A percentile compares a stretch with the other conserved stretches of the same genome.
Evolutionary conservation across 2,329 filamentous ascomycete species (phyloP).

Genomic region (Pseudogymnoascus sp.): DNA sequence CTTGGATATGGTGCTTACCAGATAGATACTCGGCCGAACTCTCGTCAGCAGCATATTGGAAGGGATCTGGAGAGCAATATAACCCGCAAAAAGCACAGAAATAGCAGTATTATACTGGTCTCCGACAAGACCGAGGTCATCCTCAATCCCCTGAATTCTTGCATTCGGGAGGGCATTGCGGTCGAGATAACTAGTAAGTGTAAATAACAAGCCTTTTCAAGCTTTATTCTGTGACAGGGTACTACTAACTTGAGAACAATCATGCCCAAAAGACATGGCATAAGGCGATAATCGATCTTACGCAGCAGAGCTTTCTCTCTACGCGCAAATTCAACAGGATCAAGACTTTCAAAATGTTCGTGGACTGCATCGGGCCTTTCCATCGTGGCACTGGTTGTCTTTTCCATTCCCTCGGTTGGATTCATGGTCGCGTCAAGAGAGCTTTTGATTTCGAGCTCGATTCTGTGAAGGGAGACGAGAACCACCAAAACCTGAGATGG

Average conservation of each 20-base stretch:
- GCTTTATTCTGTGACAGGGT: background rate
- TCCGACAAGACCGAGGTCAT: slow-evolving; percentile 30
- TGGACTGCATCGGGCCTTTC: background rate
- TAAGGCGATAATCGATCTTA: slow-evolving; percentile 18
- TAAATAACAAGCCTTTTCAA: background rate
- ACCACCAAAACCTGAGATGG: background rate
- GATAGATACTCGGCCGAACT: slow-evolving; percentile 30
- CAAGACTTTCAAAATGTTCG: background rate
- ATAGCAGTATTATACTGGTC: slow-evolving; percentile 31
- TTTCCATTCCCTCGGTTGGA: background rate
- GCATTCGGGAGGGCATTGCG: slow-evolving; percentile 25
- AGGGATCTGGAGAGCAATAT: slow-evolving; percentile 43
- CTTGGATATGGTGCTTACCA: background rate
- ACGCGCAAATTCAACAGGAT: background rate
- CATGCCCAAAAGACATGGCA: slow-evolving; percentile 19
- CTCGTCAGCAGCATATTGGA: slow-evolving; percentile 44
- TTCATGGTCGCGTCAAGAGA: background rate
- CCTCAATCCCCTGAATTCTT: slow-evolving; percentile 18
- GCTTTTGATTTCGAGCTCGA: background rate
- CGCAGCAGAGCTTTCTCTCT: slow-evolving; percentile 14
- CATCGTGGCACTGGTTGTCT: background rate
- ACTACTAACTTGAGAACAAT: slow-evolving; percentile 16
- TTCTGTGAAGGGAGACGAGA: background rate
- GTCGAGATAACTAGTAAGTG: slow-evolving; percentile 27
- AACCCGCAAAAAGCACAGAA: slow-evolving; percentile 34